Percentiles rank a stretch among this genome's conserved stretches.
Evolutionary conservation across 2,329 filamentous ascomycete species (phyloP).

Genomic region (Fusarium xyrophilum): DNA sequence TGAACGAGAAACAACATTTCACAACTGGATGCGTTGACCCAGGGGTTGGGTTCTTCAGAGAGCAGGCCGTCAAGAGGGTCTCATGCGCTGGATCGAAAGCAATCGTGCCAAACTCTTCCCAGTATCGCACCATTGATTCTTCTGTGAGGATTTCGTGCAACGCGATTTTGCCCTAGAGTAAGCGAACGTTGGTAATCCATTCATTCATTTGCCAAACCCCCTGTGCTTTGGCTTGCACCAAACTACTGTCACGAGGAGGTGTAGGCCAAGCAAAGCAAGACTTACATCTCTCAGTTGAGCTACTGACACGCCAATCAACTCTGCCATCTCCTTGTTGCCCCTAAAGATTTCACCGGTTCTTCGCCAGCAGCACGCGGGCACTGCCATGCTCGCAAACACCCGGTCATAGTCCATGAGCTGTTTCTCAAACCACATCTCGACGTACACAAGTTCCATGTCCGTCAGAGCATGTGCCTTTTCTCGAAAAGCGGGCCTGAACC

Average conservation of each 20-base stretch:
- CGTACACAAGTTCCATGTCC: slow-evolving; percentile 91
- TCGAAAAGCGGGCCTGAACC: slow-evolving; percentile 93
- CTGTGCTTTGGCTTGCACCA: slow-evolving; percentile 5
- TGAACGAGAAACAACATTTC: slow-evolving; percentile 97
- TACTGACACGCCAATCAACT: slow-evolving; percentile 91
- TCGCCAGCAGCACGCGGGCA: slow-evolving; percentile 96
- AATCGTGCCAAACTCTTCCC: slow-evolving; percentile 98
- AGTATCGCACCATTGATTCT: slow-evolving; percentile 93
- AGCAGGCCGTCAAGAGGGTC: slow-evolving; percentile 91
- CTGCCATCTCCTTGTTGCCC: slow-evolving; percentile 98
- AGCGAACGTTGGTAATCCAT: slow-evolving; percentile 27
- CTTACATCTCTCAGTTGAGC: slow-evolving; percentile 89
- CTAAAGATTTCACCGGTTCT: slow-evolving; percentile 96
- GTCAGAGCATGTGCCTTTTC: slow-evolving; percentile 92
- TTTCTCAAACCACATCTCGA: slow-evolving; percentile 99
- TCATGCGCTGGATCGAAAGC: slow-evolving; percentile 95
- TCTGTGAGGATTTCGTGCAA: slow-evolving; percentile 96
- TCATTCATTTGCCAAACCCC: neutral
- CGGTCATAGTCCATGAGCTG: slow-evolving; percentile 98
- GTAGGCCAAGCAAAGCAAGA: slow-evolving; percentile 36
- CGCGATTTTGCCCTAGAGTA: slow-evolving; percentile 81
- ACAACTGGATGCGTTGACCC: slow-evolving; percentile 75
- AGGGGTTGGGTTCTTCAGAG: slow-evolving; percentile 80
- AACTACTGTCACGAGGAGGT: slow-evolving; percentile 3
- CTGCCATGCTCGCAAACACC: slow-evolving; percentile 98